phyloP scores from a whole-genome alignment of 2,329 filamentous ascomycete species.

The Aspergillus puulaauensis region DNA sequence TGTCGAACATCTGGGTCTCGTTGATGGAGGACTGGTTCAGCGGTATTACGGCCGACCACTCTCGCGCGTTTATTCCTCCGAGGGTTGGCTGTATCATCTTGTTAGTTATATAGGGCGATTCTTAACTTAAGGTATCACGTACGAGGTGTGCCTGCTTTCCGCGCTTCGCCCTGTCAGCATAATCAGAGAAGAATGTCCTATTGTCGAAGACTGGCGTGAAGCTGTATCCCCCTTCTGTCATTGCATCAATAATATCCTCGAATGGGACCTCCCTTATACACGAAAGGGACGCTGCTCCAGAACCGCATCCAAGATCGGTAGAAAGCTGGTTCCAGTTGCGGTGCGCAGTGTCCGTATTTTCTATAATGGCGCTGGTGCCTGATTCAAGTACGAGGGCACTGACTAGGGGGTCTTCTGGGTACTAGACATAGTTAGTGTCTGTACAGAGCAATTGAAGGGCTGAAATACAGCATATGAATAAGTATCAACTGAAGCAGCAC shows the following conservation, averaged over 20 bases:
- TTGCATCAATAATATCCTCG: not conserved
- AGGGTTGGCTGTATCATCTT: not conserved
- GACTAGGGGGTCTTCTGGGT: not conserved
- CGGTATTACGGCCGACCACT: not conserved
- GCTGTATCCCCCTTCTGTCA: not conserved
- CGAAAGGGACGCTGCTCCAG: not conserved
- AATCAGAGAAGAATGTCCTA: slow-evolving; percentile 3
- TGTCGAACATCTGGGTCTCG: not conserved
- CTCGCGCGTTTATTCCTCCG: not conserved
- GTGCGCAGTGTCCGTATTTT: not conserved
- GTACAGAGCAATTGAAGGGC: not conserved
- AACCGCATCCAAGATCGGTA: not conserved
- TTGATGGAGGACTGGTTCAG: not conserved
- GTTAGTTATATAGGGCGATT: not conserved
- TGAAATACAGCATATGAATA: slow-evolving; percentile 5
- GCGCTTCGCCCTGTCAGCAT: not conserved
- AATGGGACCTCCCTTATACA: not conserved
- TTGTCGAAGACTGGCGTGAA: slow-evolving; percentile 7
- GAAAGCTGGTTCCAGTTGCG: not conserved
- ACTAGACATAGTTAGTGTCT: not conserved
- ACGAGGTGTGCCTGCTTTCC: not conserved
- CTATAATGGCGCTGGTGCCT: not conserved
- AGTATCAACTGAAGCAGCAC: slow-evolving; percentile 2
- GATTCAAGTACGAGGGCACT: not conserved
- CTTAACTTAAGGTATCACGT: not conserved